Conservation (phyloP, 805 yeast species). For the Monosporozyma yasuniensis region DNA sequence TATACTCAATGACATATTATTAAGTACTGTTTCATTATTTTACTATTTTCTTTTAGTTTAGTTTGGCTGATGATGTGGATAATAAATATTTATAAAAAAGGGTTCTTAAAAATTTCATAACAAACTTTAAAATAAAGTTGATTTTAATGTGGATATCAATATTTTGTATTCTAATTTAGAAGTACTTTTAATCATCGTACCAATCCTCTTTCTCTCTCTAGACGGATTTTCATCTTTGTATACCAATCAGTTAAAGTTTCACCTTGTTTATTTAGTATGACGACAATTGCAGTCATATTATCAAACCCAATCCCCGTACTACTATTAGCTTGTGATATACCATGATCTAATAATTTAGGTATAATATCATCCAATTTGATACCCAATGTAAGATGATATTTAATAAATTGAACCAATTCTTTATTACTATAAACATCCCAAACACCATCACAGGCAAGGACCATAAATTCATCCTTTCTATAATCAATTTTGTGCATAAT, state of each 20-base stretch:
- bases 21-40: neutral
- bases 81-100: too few relatives aligned
- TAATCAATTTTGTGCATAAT: slow-evolving; percentile 42
- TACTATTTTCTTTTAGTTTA: too few relatives aligned
- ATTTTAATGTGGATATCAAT: too few relatives aligned
- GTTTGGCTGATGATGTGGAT: too few relatives aligned
- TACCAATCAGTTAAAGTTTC: slow-evolving; percentile 51
- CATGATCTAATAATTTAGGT: slow-evolving; percentile 52
- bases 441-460: slow-evolving; percentile 76
- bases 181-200: slow-evolving; percentile 4
- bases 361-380: slow-evolving; percentile 50
- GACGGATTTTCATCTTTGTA: slow-evolving; percentile 38
- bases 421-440: slow-evolving; percentile 65
- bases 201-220: slow-evolving; percentile 29
- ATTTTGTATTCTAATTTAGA: too few relatives aligned
- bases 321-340: slow-evolving; percentile 62
- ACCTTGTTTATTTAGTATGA: slow-evolving; percentile 46
- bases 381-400: slow-evolving; percentile 51
- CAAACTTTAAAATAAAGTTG: too few relatives aligned
- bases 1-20: neutral
- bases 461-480: slow-evolving; percentile 52
- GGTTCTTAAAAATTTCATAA: too few relatives aligned
- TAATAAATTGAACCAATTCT: slow-evolving; percentile 43
- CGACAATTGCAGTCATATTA: slow-evolving; percentile 68
- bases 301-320: slow-evolving; percentile 75